phyloP scores from a whole-genome alignment of 2,329 filamentous ascomycete species.

The Fusarium nelsonii region DNA sequence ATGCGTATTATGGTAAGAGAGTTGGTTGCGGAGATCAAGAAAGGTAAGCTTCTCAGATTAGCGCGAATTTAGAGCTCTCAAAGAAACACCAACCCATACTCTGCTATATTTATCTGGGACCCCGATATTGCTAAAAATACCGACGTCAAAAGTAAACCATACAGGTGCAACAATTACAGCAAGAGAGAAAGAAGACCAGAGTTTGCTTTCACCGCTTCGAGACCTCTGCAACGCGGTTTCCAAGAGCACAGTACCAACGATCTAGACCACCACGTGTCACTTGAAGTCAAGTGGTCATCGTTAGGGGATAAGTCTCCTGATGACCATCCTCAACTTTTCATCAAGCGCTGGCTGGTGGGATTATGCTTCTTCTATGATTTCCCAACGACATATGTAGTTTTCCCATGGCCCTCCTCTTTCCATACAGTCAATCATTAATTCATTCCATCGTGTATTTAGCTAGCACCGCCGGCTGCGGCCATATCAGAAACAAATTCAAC shows the following conservation, averaged over 20 bases:
- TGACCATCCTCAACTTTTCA: too few species aligned
- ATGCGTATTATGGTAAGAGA: neutral
- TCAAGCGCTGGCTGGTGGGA: too few species aligned
- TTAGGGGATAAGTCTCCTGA: too few species aligned
- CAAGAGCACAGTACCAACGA: neutral
- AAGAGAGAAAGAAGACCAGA: neutral
- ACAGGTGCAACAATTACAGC: neutral
- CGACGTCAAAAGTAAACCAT: neutral
- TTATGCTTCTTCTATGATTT: too few species aligned
- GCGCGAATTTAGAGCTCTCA: neutral
- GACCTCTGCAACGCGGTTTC: neutral
- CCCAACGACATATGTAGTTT: too few species aligned
- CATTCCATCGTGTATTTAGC: too few species aligned
- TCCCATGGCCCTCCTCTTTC: too few species aligned
- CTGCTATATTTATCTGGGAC: neutral
- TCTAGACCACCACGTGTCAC: neutral
- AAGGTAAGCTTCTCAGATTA: neutral
- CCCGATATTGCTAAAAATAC: neutral
- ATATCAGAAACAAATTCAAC: too few species aligned
- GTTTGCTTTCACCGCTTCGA: neutral
- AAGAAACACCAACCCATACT: neutral
- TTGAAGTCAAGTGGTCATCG: neutral
- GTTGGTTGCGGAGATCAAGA: neutral
- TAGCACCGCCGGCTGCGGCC: too few species aligned
- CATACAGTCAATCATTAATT: too few species aligned